These are phyloP conservation scores for Eragrostis tef DNA, from an alignment of 202 grass and related monocot genomes.

Conservation along the genomic window DNA sequence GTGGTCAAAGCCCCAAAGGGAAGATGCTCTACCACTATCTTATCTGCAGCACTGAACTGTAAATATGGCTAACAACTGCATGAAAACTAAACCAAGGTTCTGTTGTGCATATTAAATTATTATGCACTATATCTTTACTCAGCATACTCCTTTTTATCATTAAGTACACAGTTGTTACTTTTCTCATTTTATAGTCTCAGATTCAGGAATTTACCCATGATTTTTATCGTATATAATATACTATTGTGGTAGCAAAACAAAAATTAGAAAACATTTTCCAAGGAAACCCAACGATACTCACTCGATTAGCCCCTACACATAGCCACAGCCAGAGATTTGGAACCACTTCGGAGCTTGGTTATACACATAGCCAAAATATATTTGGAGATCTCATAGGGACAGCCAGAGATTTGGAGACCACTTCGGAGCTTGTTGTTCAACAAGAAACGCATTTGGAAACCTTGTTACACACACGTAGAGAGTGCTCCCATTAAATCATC, in stretches of 20 bases:
- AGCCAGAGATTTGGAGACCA: background rate
- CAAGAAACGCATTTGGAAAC: background rate
- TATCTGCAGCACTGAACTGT: background rate
- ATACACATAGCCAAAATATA: background rate
- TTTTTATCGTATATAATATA: background rate
- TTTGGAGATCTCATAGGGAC: background rate
- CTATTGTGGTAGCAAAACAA: background rate
- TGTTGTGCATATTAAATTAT: too few species aligned
- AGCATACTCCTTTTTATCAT: background rate
- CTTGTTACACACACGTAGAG: background rate
- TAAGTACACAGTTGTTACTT: too few species aligned
- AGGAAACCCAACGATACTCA: background rate
- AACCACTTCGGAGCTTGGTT: background rate
- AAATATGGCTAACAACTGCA: slow-evolving; percentile 22
- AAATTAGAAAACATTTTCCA: background rate
- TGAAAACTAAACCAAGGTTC: too few species aligned
- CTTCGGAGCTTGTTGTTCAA: background rate
- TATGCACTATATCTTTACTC: too few species aligned
- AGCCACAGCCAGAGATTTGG: background rate
- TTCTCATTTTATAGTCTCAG: background rate
- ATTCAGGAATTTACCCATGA: background rate
- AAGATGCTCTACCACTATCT: slow-evolving; percentile 29
- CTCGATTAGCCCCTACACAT: background rate
- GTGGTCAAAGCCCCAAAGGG: slow-evolving; percentile 36
- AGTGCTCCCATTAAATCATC: background rate